Conservation (phyloP, 202 grass and related monocot species). For the Carex arenaria region DNA sequence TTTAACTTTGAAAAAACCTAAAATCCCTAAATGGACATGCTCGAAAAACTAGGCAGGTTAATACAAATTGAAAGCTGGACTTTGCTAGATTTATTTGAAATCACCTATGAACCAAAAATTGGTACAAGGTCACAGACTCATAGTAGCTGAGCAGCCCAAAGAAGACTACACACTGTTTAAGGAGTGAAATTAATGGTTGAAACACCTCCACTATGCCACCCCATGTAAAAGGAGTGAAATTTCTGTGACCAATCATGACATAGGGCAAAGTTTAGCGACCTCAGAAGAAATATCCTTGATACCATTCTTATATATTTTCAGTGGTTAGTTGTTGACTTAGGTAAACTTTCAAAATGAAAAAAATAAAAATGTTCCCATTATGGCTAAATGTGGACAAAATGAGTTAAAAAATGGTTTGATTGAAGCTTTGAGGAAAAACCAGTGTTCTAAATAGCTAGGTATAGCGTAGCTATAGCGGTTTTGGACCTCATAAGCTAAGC, state of each 20-base stretch:
- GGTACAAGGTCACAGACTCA: too few relatives aligned
- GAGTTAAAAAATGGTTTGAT: neutral
- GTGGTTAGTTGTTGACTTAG: neutral
- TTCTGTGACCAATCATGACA: neutral
- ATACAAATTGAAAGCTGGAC: too few relatives aligned
- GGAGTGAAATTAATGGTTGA: neutral
- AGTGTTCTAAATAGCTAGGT: too few relatives aligned
- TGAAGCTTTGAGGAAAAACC: neutral
- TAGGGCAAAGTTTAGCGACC: neutral
- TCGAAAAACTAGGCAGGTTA: too few relatives aligned
- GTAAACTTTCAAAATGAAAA: neutral
- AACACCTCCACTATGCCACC: neutral
- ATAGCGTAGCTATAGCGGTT: too few relatives aligned
- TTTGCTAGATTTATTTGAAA: too few relatives aligned
- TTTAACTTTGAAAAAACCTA: too few relatives aligned
- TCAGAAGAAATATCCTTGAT: neutral
- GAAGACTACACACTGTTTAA: neutral
- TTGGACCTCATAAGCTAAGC: too few relatives aligned
- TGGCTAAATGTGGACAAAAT: neutral
- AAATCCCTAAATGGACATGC: too few relatives aligned
- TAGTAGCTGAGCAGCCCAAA: too few relatives aligned
- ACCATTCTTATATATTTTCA: neutral
- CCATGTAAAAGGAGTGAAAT: neutral
- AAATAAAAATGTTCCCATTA: neutral
- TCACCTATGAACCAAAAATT: too few relatives aligned